These are phyloP conservation scores for Leccinum olivaceopallidum DNA, from an alignment of 768 basidiomycete genomes.

Conservation along the genomic window DNA sequence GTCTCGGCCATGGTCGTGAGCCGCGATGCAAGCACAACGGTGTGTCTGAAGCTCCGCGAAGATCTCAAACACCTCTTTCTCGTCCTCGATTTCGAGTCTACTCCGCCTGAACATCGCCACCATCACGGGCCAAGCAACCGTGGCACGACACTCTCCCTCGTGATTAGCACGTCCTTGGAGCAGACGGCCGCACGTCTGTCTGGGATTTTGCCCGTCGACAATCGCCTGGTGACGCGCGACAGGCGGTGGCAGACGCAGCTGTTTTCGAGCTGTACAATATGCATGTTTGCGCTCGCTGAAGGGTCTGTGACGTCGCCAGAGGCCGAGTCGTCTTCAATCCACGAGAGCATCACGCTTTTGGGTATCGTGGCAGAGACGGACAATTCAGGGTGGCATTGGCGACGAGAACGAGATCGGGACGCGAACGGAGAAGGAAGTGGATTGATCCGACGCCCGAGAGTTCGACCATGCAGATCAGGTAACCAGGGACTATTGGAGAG, in stretches of 20 bases:
- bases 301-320: conserved; percentile 12
- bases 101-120: conserved; percentile 37
- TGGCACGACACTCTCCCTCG: conserved; percentile 43
- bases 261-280: conserved; percentile 55
- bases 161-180: conserved; percentile 47
- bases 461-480: conserved; percentile 5
- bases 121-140: background rate
- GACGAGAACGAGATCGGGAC: background rate
- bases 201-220: conserved; percentile 49
- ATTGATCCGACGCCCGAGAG: background rate
- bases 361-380: conserved; percentile 39
- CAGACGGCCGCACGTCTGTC: conserved; percentile 46
- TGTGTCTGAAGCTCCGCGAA: conserved; percentile 43
- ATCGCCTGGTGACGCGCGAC: conserved; percentile 41
- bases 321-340: conserved; percentile 36
- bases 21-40: conserved; percentile 60
- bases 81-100: conserved; percentile 60
- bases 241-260: conserved; percentile 66
- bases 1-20: conserved; percentile 51
- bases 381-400: conserved; percentile 29
- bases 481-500: background rate
- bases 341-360: conserved; percentile 51
- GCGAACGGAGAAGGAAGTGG: background rate
- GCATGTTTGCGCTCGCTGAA: conserved; percentile 47
- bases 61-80: conserved; percentile 42